Evolutionary conservation across 192 early-diverging fungal species (phyloP).

Genomic region (Linnemannia schmuckeri): DNA sequence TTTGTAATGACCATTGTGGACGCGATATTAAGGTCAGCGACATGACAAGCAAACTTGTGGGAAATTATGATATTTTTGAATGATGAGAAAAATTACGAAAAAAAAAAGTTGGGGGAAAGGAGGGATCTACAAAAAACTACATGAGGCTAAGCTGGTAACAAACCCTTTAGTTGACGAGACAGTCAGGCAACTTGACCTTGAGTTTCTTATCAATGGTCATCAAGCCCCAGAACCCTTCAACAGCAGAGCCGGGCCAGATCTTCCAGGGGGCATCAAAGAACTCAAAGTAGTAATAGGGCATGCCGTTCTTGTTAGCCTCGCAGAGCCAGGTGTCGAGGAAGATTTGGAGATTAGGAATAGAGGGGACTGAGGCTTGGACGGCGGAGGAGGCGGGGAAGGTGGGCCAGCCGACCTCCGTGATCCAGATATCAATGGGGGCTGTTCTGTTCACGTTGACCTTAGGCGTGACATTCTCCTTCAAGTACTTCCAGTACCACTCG

Average conservation of each 20-base stretch:
- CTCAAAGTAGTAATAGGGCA: conserved; percentile 62
- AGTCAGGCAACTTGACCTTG: conserved; percentile 58
- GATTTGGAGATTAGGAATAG: conserved; percentile 52
- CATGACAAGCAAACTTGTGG: no score
- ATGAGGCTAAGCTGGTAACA: background rate
- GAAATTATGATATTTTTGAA: no score
- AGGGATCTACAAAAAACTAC: background rate
- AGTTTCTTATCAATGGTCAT: conserved; percentile 54
- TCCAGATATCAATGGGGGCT: conserved; percentile 30
- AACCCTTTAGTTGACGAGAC: conserved; percentile 3
- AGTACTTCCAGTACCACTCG: conserved; percentile 58
- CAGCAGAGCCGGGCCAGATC: conserved; percentile 54
- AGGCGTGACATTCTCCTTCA: conserved; percentile 28
- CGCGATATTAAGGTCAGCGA: no score
- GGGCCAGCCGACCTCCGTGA: conserved; percentile 63
- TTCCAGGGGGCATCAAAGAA: conserved; percentile 66
- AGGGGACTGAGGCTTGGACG: conserved; percentile 53
- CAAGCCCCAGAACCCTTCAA: conserved; percentile 58
- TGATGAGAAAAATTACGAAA: no score
- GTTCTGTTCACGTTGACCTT: conserved; percentile 15
- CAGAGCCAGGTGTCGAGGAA: conserved; percentile 61
- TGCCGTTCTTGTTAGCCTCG: conserved; percentile 49
- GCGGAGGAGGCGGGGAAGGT: conserved; percentile 39
- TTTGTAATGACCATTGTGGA: no score
- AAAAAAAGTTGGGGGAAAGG: background rate